Conservation (phyloP, 75 land plant genomes). For the Adiantum capillusveneris region DNA sequence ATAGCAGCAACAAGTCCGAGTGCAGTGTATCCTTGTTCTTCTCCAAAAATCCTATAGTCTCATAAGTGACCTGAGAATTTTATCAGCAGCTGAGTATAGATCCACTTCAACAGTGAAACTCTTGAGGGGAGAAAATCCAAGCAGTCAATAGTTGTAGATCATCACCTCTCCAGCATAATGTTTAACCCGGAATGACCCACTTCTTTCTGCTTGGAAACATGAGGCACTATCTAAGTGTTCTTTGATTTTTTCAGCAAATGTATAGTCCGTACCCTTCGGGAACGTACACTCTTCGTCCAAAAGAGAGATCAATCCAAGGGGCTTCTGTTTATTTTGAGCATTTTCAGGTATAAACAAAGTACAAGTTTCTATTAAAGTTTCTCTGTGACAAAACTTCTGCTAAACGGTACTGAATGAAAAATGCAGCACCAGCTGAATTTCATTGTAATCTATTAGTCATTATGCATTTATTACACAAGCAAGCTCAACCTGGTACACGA, state of each 20-base stretch:
- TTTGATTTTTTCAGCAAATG: slow-evolving; percentile 79
- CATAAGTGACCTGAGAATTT: slow-evolving; percentile 75
- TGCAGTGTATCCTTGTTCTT: slow-evolving; percentile 86
- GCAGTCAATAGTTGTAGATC: slow-evolving; percentile 4
- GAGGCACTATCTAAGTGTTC: slow-evolving; percentile 58
- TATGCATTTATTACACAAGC: too few species aligned
- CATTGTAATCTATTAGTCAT: too few species aligned
- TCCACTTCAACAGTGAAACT: too few species aligned
- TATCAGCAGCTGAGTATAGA: too few species aligned
- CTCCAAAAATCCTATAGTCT: slow-evolving; percentile 78
- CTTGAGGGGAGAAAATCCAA: too few species aligned
- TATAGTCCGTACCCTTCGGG: slow-evolving; percentile 72
- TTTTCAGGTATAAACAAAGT: too few species aligned
- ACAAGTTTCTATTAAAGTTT: too few species aligned
- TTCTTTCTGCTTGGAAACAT: slow-evolving; percentile 69
- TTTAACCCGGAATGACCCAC: slow-evolving; percentile 50
- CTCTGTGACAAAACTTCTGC: too few species aligned
- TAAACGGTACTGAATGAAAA: too few species aligned
- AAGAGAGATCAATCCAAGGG: slow-evolving; percentile 68
- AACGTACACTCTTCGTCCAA: slow-evolving; percentile 89
- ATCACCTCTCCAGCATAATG: slow-evolving; percentile 96
- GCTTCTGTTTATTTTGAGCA: slow-evolving; percentile 24
- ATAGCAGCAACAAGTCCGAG: slow-evolving; percentile 51
- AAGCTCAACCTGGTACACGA: too few species aligned
- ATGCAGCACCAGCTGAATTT: too few species aligned